A percentile compares a stretch with the other conserved stretches of the same genome.
Conservation (phyloP, 352 stramenopile species). For the Phytopythium sindhum region DNA sequence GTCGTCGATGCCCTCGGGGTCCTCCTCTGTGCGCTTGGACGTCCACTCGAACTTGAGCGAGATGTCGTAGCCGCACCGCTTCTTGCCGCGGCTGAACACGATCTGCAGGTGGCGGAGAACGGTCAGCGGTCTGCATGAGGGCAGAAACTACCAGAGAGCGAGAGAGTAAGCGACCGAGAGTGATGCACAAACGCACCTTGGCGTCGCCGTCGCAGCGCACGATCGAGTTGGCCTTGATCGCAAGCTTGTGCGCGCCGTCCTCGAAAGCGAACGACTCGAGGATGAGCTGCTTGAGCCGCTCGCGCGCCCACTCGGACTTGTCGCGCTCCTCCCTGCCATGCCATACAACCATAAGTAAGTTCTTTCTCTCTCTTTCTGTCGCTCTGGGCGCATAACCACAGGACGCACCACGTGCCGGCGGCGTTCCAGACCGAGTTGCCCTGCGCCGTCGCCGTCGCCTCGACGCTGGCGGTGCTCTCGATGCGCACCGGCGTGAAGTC, state of each 20-base stretch:
- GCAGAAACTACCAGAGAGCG: not conserved
- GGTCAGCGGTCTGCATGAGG: conserved; percentile 3
- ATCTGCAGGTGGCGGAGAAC: conserved; percentile 21
- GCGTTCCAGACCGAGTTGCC: conserved; percentile 78
- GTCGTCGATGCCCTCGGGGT: conserved; percentile 38
- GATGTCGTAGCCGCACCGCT: conserved; percentile 82
- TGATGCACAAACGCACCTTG: conserved; percentile 39
- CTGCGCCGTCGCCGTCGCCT: conserved; percentile 13
- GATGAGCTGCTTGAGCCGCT: conserved; percentile 70
- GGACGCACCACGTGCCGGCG: conserved; percentile 67
- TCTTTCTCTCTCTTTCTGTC: too few relatives aligned
- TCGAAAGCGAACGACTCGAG: conserved; percentile 55
- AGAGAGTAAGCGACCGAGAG: not conserved
- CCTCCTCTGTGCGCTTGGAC: conserved; percentile 31
- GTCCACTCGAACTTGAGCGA: conserved; percentile 78
- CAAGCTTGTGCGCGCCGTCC: conserved; percentile 38
- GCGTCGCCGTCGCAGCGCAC: conserved; percentile 72
- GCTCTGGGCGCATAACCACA: not conserved
- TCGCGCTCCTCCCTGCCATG: conserved; percentile 69
- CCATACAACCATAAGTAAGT: too few relatives aligned
- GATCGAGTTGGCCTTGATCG: conserved; percentile 62
- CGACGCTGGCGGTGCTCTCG: conserved; percentile 22
- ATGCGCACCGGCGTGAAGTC: conserved; percentile 80
- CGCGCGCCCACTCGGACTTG: conserved; percentile 77
- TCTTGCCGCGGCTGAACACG: conserved; percentile 83